Evolutionary conservation across 495 filamentous ascomycete genomes (phyloP), one percentile per base, ranked within the genome.

Genomic region (Aspergillus indologenus): DNA sequence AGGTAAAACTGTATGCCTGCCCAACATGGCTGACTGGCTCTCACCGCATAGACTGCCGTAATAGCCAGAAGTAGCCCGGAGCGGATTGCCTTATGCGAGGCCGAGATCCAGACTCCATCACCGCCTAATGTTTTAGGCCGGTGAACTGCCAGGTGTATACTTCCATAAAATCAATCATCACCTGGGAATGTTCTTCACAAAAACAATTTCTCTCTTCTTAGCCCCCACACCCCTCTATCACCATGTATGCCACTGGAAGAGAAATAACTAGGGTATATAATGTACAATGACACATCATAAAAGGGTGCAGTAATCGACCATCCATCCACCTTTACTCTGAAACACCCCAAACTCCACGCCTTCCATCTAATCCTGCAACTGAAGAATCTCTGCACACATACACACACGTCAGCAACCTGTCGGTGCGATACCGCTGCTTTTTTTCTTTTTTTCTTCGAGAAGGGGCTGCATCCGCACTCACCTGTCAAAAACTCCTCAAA

Each of bases 401-500:
- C 42, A n/a, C 31, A n/a, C 18, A 53, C 5, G 44, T 31, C n/a
- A 2, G 22, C 18, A 40, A 42, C 15, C 45, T 52, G 17, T 5
- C 45, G 8, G 57, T 0, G 31, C 34, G n/a, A n/a, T n/a, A n/a
- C n/a, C n/a, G n/a, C n/a, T n/a, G n/a, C n/a, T n/a, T n/a, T n/a
- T n/a, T n/a, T n/a, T n/a, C n/a, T n/a, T n/a, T n/a, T n/a, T n/a
- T n/a, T n/a, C n/a, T n/a, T n/a, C n/a, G 26, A 29, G 26, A 29
- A 29, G 4, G 26, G 26, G 26, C 26, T 29, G 26, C 9, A 9
- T 29, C 4, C 9, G 26, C 20, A 68, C 78, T 66, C 64, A 83
- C 81, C 88, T 18, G 85, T 89, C 69, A 91, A 79, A 68, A 90
- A 90, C 60, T 90, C 86, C 74, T 91, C 88, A 68, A 92, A 92